Evolutionary conservation across 805 yeast species (phyloP), one percentile per base, ranked within the genome.

Genomic region (Teunomyces pallodes): DNA sequence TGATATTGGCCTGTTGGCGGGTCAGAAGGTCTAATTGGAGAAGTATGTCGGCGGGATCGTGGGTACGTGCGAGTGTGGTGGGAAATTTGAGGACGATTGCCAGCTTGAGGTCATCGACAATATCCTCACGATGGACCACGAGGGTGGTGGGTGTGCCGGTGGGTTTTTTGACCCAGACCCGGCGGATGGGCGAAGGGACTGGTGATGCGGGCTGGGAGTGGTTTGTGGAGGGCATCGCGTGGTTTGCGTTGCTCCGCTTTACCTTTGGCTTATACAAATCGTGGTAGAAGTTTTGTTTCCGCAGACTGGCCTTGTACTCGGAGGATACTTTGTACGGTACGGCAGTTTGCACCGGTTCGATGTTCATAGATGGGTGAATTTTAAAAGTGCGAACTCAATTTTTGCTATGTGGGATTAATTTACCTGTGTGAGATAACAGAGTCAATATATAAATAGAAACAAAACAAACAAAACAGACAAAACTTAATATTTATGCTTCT

Each of bases 91-190:
- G 69, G 32, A 83, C 65, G 1, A 91, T 76, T 50, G 81, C 76
- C 9, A 76, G 69, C 59, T 91, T 91, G 56, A 91, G 70, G 64
- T 92, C 96, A 64, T 91, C 98, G 4, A 91, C 77, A 1, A 90
- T 76, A 59, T 87, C 92, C 16, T 65, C 60, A 28, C 81, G 81
- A 13, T 74, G 72, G 14, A 87, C 85, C 49, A 74, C 61, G 5
- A 91, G 66, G 1, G 95, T 80, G 0, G 96, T 88, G 2, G 97
- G 87, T 13, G 74, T 75, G 1, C 81, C 81, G 17, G 67, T 65
- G 0, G 71, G 67, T 36, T 76, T 65, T 46, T 65, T 75, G 5
- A 83, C 78, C 88, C 88, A 83, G 1, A 83, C 75, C 43, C 88
- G 60, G 54, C 39, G 43, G 24, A 28, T 17, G 16, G 70, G 35